Percentiles rank a stretch among this genome's conserved stretches.
phyloP scores from a whole-genome alignment of 2,329 filamentous ascomycete genomes.

The Phyllosticta paracitricarpa region DNA sequence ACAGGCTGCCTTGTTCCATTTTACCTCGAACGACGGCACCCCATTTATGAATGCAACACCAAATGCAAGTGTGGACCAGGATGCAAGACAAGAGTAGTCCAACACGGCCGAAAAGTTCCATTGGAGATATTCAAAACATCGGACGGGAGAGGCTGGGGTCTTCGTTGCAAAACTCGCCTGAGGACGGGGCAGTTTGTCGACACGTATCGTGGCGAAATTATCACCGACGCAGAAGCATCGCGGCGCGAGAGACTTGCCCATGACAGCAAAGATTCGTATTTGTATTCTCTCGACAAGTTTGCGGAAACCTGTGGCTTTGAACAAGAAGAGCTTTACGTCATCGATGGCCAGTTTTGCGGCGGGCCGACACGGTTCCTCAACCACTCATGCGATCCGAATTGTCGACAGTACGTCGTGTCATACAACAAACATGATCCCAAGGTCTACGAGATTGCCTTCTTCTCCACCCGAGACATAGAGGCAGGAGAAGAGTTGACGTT shows the following conservation, averaged over 20 bases:
- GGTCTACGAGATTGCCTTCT: slow-evolving; percentile 68
- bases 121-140: slow-evolving; percentile 67
- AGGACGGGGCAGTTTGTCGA: slow-evolving; percentile 70
- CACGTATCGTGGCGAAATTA: slow-evolving; percentile 57
- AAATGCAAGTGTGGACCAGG: slow-evolving; percentile 53
- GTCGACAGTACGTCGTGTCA: slow-evolving; percentile 68
- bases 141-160: slow-evolving; percentile 64
- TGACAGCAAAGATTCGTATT: slow-evolving; percentile 55
- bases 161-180: slow-evolving; percentile 55
- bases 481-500: slow-evolving; percentile 65
- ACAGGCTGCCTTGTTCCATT: slow-evolving; percentile 27
- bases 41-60: slow-evolving; percentile 73
- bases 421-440: slow-evolving; percentile 66
- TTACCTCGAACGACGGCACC: slow-evolving; percentile 32
- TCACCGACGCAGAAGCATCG: slow-evolving; percentile 49
- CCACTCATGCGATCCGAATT: slow-evolving; percentile 70
- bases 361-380: slow-evolving; percentile 76
- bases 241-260: slow-evolving; percentile 42
- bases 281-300: slow-evolving; percentile 78
- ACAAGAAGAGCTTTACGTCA: slow-evolving; percentile 32
- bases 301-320: slow-evolving; percentile 47
- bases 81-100: slow-evolving; percentile 69
- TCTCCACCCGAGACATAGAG: slow-evolving; percentile 57
- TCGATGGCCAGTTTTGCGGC: slow-evolving; percentile 64
- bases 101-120: slow-evolving; percentile 59